A percentile compares a stretch with the other conserved stretches of the same genome.
These are phyloP conservation scores for Sisymbrium irio DNA, from an alignment of 345 rosid species.

Conservation along the genomic window DNA sequence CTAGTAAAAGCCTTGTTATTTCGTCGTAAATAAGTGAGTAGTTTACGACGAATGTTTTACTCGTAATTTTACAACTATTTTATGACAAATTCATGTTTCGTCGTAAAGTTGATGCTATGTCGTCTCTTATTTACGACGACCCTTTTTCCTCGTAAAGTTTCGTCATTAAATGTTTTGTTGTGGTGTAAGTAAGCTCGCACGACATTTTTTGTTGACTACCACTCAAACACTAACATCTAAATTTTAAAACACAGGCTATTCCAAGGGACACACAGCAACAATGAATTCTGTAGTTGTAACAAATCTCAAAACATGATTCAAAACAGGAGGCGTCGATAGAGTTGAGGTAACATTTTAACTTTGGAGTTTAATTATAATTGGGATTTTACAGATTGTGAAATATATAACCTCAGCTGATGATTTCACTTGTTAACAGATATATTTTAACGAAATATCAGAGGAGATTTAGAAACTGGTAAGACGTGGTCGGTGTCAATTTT, in stretches of 20 bases:
- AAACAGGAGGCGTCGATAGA: slow-evolving; percentile 73
- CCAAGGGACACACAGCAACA: slow-evolving; percentile 68
- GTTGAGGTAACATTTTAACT: slow-evolving; percentile 57
- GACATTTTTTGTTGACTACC: neutral
- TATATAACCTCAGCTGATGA: neutral
- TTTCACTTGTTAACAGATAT: slow-evolving; percentile 53
- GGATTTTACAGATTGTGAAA: neutral
- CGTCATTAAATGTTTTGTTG: too few species aligned
- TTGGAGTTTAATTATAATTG: neutral
- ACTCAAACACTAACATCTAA: neutral
- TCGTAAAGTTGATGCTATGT: too few species aligned
- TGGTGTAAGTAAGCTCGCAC: slow-evolving; percentile 31
- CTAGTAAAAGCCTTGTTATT: too few species aligned
- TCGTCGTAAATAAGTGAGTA: too few species aligned
- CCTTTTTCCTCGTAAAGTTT: too few species aligned
- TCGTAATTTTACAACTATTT: too few species aligned
- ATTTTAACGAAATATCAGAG: slow-evolving; percentile 80
- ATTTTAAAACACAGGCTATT: slow-evolving; percentile 56
- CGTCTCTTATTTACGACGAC: too few species aligned
- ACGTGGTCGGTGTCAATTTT: neutral
- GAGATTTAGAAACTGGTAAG: slow-evolving; percentile 73
- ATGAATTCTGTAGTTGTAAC: slow-evolving; percentile 70
- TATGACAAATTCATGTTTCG: too few species aligned
- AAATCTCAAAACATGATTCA: slow-evolving; percentile 63
- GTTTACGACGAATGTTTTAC: too few species aligned